Evolutionary conservation across 2,329 filamentous ascomycete genomes (phyloP).

Genomic region (Sporothrix globosa): DNA sequence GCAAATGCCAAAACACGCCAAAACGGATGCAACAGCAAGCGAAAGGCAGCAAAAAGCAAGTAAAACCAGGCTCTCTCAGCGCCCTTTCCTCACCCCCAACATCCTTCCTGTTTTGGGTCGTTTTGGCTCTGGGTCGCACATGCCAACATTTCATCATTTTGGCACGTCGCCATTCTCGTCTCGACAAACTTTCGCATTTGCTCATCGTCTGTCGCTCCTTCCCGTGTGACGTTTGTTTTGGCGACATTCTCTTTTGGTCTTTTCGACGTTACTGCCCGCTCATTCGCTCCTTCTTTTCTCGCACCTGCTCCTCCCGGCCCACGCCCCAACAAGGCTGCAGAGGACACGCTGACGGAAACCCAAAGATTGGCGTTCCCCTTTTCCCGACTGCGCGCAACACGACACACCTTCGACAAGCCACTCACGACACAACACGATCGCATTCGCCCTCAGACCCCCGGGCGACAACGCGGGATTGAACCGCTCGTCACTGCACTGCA

Average conservation of each 20-base stretch:
- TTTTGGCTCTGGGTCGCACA: constrained; percentile 10
- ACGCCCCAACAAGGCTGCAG: constrained; percentile 4
- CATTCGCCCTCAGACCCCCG: neutral
- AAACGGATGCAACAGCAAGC: neutral
- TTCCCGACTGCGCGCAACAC: neutral
- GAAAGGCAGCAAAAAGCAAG: neutral
- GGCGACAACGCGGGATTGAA: neutral
- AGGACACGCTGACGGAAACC: constrained; percentile 27
- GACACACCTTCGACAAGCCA: neutral
- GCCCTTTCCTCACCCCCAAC: neutral
- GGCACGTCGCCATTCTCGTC: neutral
- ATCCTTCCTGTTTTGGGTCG: neutral
- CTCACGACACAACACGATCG: neutral
- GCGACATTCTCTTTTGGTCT: too few relatives aligned
- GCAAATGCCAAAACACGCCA: constrained; percentile 19
- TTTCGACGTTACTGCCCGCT: too few relatives aligned
- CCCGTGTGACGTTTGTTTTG: too few relatives aligned
- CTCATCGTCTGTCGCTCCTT: neutral
- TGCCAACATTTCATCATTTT: constrained; percentile 20
- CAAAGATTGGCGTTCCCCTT: neutral
- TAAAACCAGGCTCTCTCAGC: neutral
- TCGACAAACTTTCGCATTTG: neutral
- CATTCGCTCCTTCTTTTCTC: neutral
- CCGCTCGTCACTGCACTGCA: neutral
- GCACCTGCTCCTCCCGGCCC: neutral